Evolutionary conservation across 495 filamentous ascomycete species (phyloP).

Genomic region (Schizothecium vesticola): DNA sequence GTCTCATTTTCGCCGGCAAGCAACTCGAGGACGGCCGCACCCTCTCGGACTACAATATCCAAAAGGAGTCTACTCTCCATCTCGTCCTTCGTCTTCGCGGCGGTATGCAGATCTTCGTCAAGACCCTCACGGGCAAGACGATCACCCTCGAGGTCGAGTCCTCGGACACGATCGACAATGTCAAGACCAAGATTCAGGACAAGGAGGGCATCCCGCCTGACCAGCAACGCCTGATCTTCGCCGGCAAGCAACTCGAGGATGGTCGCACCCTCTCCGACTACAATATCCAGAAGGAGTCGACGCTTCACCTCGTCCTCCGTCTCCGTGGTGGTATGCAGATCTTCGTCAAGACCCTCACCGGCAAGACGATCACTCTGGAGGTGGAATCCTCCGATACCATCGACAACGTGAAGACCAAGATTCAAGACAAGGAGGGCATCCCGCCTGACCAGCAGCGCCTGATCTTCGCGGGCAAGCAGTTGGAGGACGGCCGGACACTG

Average conservation of each 20-base stretch:
- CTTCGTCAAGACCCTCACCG: constrained; percentile 73
- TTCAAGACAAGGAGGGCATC: constrained; percentile 99
- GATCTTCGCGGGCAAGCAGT: constrained; percentile 90
- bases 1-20: constrained; percentile 97
- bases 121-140: constrained; percentile 93
- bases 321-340: constrained; percentile 99
- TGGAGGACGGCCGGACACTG: constrained; percentile 80
- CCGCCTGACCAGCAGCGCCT: constrained; percentile 98
- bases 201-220: constrained; percentile 96
- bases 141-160: constrained; percentile 98
- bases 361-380: constrained; percentile 90
- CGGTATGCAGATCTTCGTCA: constrained; percentile 95
- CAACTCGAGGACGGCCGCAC: constrained; percentile 97
- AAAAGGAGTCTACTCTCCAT: constrained; percentile 96
- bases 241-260: constrained; percentile 91
- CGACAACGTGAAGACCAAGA: constrained; percentile 92
- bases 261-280: constrained; percentile 82
- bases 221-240: constrained; percentile 92
- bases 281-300: constrained; percentile 98
- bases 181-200: constrained; percentile 76
- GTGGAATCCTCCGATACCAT: constrained; percentile 90
- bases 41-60: constrained; percentile 96
- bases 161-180: constrained; percentile 93
- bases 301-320: constrained; percentile 91
- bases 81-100: constrained; percentile 95